Base-by-base conservation (phyloP, 2,329 filamentous ascomycete species). In the Penicillium sp. region DNA sequence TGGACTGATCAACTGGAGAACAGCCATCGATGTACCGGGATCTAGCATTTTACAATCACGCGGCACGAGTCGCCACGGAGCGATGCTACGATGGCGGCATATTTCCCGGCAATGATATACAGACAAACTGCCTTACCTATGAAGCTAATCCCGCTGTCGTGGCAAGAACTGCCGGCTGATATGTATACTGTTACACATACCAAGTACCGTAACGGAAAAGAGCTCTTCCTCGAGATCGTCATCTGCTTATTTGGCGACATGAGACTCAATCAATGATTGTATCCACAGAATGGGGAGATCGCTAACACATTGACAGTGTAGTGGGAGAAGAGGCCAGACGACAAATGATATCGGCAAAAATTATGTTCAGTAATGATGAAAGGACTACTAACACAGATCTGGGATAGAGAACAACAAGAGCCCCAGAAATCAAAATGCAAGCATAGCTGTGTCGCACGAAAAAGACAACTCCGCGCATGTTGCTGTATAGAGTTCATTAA, bases 341-440 rank as follows among this genome's bases (percentile, higher is more conserved):
- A 19, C 19, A 26, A 22, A 46, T 14, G 10, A 43, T 14, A 10
- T 26, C n/a, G 21, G 33, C 33, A 47, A 26, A 10, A 43, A 57
- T 55, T 64, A 65, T 63, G 57, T 65, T 61, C 62, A 53, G 19
- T 48, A 47, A 41, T 52, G 29, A 33, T 22, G 31, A 24, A 31
- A 47, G 39, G 24, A 44, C 54, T 58, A 56, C 52, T 57, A 37
- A 62, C 51, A 60, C 47, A 55, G 26, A 56, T 55, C 46, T 3
- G 41, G 33, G 46, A 26, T 33, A 45, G 16, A 53, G 39, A 24
- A 19, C 19, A 48, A 48, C 19, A 48, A 48, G 24, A 35, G 11
- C 24, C 41, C 47, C 19, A 27, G 19, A 31, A 39, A 27, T 26
- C 31, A 51, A 33, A 22, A 57, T 55, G 52, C 41, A 51, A 47